phyloP scores from a whole-genome alignment of 192 early-diverging fungal species.

The Paraglomus occultum region DNA sequence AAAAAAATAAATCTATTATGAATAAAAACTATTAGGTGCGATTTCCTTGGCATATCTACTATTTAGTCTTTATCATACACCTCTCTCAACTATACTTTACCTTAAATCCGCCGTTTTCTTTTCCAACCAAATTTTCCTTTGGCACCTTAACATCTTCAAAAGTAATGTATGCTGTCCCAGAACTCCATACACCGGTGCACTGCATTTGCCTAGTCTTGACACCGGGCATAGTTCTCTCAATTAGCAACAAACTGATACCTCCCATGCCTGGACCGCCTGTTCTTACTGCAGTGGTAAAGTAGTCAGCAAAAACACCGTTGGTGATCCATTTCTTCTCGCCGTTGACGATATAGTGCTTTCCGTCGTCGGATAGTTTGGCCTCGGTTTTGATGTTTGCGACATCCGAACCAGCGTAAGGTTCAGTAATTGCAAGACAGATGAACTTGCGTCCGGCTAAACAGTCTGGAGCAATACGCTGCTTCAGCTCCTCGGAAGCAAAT shows the following conservation, averaged over 20 bases:
- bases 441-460: conserved; percentile 71
- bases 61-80: too few species aligned
- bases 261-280: conserved; percentile 78
- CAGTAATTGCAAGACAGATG: conserved; percentile 81
- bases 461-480: conserved; percentile 60
- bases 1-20: too few species aligned
- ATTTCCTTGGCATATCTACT: too few species aligned
- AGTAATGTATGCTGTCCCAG: conserved; percentile 75
- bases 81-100: conserved; percentile 15
- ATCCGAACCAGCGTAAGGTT: conserved; percentile 70
- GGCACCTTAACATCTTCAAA: conserved; percentile 89
- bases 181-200: conserved; percentile 81
- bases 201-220: conserved; percentile 80
- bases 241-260: conserved; percentile 72
- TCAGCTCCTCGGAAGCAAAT: conserved; percentile 67
- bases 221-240: conserved; percentile 70
- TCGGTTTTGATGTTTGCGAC: conserved; percentile 70
- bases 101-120: conserved; percentile 86
- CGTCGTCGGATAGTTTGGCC: conserved; percentile 65
- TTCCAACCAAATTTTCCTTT: conserved; percentile 78
- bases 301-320: conserved; percentile 82
- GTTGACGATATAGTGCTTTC: conserved; percentile 73
- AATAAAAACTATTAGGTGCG: too few species aligned
- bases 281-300: conserved; percentile 77
- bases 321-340: conserved; percentile 88